These are phyloP conservation scores for Hymenotorrendiella dingleyae DNA, from an alignment of 2,329 filamentous ascomycete species.

Conservation along the genomic window DNA sequence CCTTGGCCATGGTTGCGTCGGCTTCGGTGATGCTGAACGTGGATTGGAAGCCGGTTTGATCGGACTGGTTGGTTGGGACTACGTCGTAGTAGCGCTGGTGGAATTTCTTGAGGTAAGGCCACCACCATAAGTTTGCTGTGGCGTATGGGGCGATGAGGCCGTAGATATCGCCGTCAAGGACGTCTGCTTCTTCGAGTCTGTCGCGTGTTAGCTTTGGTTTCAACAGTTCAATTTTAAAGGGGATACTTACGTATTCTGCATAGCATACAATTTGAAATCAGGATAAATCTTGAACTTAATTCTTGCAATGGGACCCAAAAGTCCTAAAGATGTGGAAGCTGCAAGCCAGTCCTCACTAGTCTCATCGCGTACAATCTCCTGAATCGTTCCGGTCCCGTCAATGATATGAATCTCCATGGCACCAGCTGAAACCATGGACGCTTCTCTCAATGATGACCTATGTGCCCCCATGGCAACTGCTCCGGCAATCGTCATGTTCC, in stretches of 20 bases:
- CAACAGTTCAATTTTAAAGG: neutral
- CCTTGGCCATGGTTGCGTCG: conserved; percentile 12
- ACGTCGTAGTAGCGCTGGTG: conserved; percentile 19
- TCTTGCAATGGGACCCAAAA: conserved; percentile 15
- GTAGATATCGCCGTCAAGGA: conserved; percentile 15
- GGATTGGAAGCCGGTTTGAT: conserved; percentile 15
- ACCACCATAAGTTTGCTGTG: conserved; percentile 16
- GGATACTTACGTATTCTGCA: conserved; percentile 10
- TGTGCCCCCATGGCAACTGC: conserved; percentile 19
- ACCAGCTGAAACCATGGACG: conserved; percentile 16
- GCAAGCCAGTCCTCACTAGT: conserved; percentile 16
- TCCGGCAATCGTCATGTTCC: conserved; percentile 20
- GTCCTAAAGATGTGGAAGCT: conserved; percentile 14
- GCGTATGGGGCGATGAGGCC: conserved; percentile 16
- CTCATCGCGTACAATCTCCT: conserved; percentile 11
- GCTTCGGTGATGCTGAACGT: conserved; percentile 15
- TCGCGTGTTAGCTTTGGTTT: neutral
- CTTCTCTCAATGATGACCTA: conserved; percentile 12
- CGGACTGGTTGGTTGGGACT: conserved; percentile 9
- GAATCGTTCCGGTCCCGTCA: conserved; percentile 13
- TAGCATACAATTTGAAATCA: conserved; percentile 13
- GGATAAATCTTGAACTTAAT: conserved; percentile 15
- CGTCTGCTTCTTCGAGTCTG: conserved; percentile 13
- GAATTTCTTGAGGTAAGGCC: conserved; percentile 15
- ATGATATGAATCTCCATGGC: conserved; percentile 16